A percentile compares a stretch with the other conserved stretches of the same genome.
Evolutionary conservation across 805 yeast genomes (phyloP).

Genomic region (Saturnispora serradocipensis): DNA sequence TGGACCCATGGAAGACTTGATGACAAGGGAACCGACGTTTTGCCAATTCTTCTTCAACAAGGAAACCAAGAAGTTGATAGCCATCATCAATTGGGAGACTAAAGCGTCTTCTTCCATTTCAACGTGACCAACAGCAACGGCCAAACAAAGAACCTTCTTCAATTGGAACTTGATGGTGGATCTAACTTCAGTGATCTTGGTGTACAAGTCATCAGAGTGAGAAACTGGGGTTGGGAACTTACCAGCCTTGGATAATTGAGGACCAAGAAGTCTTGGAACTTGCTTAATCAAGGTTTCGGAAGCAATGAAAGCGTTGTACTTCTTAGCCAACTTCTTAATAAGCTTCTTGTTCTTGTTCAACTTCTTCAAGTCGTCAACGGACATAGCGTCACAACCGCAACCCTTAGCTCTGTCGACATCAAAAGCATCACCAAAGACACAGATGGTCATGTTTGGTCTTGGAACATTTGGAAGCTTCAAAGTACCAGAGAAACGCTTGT

Average conservation of each 20-base stretch:
- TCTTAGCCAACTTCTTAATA: slow-evolving; percentile 99
- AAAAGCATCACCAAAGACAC: slow-evolving; percentile 99
- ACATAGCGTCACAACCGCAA: slow-evolving; percentile 98
- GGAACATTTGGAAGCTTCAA: slow-evolving; percentile 97
- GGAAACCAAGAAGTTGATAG: slow-evolving; percentile 98
- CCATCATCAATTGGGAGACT: slow-evolving; percentile 96
- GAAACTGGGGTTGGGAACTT: slow-evolving; percentile 99
- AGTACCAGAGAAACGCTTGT: slow-evolving; percentile 99
- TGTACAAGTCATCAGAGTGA: slow-evolving; percentile 95
- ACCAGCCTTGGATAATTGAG: slow-evolving; percentile 99
- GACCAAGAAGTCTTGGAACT: slow-evolving; percentile 99
- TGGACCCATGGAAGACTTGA: slow-evolving; percentile 99
- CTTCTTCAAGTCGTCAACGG: slow-evolving; percentile 99
- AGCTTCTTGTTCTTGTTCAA: slow-evolving; percentile 99
- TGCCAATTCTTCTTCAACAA: slow-evolving; percentile 99
- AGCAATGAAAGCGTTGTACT: slow-evolving; percentile 99
- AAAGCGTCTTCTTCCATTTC: slow-evolving; percentile 97
- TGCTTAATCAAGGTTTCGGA: slow-evolving; percentile 99
- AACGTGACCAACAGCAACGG: slow-evolving; percentile 99
- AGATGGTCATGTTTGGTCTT: slow-evolving; percentile 99
- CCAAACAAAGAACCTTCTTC: slow-evolving; percentile 99
- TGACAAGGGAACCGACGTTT: slow-evolving; percentile 98
- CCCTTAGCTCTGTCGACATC: slow-evolving; percentile 99
- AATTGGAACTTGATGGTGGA: slow-evolving; percentile 99
- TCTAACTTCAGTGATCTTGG: slow-evolving; percentile 93